Conservation (phyloP, 257 asterid genomes). For the Apocynum venetum region DNA sequence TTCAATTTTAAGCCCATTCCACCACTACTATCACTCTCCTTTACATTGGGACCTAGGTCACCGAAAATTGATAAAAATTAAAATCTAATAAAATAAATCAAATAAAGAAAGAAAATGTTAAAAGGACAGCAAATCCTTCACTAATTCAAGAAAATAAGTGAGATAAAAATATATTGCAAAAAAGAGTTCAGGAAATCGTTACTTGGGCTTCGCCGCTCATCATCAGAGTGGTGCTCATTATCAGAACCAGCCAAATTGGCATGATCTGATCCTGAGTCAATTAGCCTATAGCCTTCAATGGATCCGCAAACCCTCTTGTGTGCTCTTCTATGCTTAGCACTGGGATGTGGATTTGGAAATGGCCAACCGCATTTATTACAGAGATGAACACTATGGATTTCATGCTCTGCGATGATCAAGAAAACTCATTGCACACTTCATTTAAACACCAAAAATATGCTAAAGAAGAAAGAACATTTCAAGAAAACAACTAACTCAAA, state of each 20-base stretch:
- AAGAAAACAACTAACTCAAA: neutral
- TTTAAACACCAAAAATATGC: neutral
- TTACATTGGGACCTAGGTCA: conserved; percentile 47
- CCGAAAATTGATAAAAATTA: neutral
- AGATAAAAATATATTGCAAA: neutral
- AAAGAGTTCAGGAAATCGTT: conserved; percentile 18
- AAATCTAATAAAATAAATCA: conserved; percentile 5
- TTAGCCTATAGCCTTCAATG: conserved; percentile 59
- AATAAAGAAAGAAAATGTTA: neutral
- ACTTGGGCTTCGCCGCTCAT: conserved; percentile 54
- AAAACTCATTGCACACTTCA: neutral
- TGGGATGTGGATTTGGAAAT: conserved; percentile 85
- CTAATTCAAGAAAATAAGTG: neutral
- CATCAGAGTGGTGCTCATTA: conserved; percentile 60
- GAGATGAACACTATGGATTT: conserved; percentile 47
- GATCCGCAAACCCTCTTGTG: conserved; percentile 83
- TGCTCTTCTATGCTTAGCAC: conserved; percentile 82
- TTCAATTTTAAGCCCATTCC: conserved; percentile 39
- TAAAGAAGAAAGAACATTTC: neutral
- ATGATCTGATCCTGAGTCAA: conserved; percentile 31
- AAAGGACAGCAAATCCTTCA: neutral
- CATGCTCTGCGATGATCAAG: conserved; percentile 54
- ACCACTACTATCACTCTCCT: conserved; percentile 30
- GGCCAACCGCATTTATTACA: conserved; percentile 96
- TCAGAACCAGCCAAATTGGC: conserved; percentile 39